These are phyloP conservation scores for Fusarium incarnatum DNA, from an alignment of 2,329 filamentous ascomycete genomes.

Conservation along the genomic window DNA sequence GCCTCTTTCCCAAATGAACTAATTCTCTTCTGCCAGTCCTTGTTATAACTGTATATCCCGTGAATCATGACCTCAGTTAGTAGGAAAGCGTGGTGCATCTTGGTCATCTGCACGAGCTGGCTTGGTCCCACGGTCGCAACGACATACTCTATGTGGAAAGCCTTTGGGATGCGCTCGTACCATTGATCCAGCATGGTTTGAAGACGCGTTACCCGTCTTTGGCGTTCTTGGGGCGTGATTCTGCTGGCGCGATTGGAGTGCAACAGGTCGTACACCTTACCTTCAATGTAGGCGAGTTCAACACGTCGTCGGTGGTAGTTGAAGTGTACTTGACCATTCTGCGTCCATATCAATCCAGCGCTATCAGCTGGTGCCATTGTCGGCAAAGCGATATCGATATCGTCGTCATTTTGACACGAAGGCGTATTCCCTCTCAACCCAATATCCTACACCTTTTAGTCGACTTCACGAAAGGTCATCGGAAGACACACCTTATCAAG, in stretches of 20 bases:
- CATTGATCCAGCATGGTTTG: constrained; percentile 53
- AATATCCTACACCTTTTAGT: constrained; percentile 44
- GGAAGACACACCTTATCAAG: constrained; percentile 52
- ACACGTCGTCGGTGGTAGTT: constrained; percentile 56
- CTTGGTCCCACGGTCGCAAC: constrained; percentile 45
- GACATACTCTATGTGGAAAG: constrained; percentile 52
- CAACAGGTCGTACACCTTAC: constrained; percentile 56
- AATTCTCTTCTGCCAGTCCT: constrained; percentile 53
- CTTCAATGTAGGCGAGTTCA: constrained; percentile 56
- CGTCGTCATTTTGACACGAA: constrained; percentile 54
- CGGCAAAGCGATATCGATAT: constrained; percentile 57
- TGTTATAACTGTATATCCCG: constrained; percentile 54
- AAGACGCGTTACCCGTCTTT: constrained; percentile 45
- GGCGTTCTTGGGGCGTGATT: constrained; percentile 47
- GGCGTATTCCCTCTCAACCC: constrained; percentile 53
- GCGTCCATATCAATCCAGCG: constrained; percentile 51
- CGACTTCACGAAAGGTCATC: rapidly evolving
- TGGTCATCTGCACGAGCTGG: constrained; percentile 52
- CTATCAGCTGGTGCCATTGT: constrained; percentile 46
- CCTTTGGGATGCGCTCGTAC: constrained; percentile 50
- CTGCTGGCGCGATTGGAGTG: constrained; percentile 49
- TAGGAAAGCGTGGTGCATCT: constrained; percentile 54
- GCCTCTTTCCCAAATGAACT: constrained; percentile 43
- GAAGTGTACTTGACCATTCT: constrained; percentile 50
- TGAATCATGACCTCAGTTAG: constrained; percentile 53